A percentile compares a stretch with the other conserved stretches of the same genome.
These are phyloP conservation scores for Calycina herbarum DNA, from an alignment of 2,329 filamentous ascomycete genomes.

Conservation along the genomic window DNA sequence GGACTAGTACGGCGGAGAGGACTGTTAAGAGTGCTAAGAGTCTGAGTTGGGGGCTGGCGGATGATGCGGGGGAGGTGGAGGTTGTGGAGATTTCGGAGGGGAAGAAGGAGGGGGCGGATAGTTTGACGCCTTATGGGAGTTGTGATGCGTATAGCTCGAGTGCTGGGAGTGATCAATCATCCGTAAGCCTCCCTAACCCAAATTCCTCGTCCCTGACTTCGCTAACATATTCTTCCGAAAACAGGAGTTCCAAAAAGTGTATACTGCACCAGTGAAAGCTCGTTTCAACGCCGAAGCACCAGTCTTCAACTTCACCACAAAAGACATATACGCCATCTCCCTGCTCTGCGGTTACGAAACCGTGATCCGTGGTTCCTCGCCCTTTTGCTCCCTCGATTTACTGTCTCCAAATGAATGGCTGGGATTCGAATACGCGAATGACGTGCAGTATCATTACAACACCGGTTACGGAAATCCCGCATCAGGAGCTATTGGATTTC, in stretches of 20 bases:
- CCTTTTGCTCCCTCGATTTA: constrained; percentile 47
- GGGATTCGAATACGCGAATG: constrained; percentile 50
- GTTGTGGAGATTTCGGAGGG: constrained; percentile 48
- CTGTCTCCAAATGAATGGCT: constrained; percentile 50
- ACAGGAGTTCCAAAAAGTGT: constrained; percentile 43
- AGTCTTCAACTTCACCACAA: constrained; percentile 52
- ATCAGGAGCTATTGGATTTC: constrained; percentile 49
- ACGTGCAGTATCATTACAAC: constrained; percentile 52
- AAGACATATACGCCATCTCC: constrained; percentile 52
- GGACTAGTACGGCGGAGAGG: constrained; percentile 52
- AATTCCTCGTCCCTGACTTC: too few relatives aligned
- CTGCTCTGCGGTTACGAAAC: constrained; percentile 52
- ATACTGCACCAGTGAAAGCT: constrained; percentile 51
- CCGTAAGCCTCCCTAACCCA: too few relatives aligned
- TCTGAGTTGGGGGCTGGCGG: constrained; percentile 49
- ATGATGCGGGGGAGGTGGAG: constrained; percentile 44
- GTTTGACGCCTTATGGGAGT: constrained; percentile 54
- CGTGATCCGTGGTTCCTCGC: constrained; percentile 48
- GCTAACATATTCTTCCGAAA: too few relatives aligned
- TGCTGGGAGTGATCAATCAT: constrained; percentile 48
- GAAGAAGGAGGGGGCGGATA: constrained; percentile 49
- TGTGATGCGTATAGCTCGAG: constrained; percentile 53
- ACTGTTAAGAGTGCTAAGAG: constrained; percentile 49
- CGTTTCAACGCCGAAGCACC: constrained; percentile 48
- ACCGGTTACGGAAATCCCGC: constrained; percentile 51